Percentiles rank a stretch among this genome's conserved stretches.
phyloP scores from a whole-genome alignment of 495 filamentous ascomycete species.

The Hypoxylon rickii region DNA sequence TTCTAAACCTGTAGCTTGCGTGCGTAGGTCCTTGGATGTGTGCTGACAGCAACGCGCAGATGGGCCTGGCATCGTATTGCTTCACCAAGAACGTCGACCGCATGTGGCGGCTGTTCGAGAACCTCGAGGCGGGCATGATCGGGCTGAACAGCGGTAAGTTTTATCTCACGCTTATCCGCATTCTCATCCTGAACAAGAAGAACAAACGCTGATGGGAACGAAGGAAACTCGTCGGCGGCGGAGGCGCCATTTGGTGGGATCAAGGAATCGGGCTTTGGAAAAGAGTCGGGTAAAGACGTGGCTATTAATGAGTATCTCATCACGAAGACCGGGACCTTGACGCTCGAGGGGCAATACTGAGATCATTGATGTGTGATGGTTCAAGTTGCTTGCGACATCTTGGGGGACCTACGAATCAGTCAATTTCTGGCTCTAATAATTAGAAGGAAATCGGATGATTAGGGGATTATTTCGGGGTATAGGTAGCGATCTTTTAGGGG shows the following conservation, averaged over 20 bases:
- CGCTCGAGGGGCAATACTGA: conserved; percentile 63
- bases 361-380: too few relatives aligned
- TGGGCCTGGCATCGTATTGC: conserved; percentile 72
- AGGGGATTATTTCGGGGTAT: too few relatives aligned
- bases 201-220: not conserved
- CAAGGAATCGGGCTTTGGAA: conserved; percentile 77
- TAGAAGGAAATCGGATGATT: too few relatives aligned
- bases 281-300: conserved; percentile 75
- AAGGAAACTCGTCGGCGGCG: conserved; percentile 66
- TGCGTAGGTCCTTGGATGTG: not conserved
- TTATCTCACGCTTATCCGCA: too few relatives aligned
- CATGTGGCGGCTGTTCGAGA: conserved; percentile 72
- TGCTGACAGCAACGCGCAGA: conserved; percentile 37
- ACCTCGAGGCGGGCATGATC: conserved; percentile 78
- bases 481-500: too few relatives aligned
- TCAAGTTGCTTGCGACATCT: too few relatives aligned
- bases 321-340: conserved; percentile 72
- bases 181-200: too few relatives aligned
- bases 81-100: conserved; percentile 77
- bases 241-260: conserved; percentile 77
- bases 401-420: too few relatives aligned
- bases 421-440: too few relatives aligned
- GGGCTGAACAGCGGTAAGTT: conserved; percentile 67
- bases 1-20: too few relatives aligned
- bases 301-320: conserved; percentile 72